Conservation (phyloP, 2,329 filamentous ascomycete species). For the Fusarium sp. region DNA sequence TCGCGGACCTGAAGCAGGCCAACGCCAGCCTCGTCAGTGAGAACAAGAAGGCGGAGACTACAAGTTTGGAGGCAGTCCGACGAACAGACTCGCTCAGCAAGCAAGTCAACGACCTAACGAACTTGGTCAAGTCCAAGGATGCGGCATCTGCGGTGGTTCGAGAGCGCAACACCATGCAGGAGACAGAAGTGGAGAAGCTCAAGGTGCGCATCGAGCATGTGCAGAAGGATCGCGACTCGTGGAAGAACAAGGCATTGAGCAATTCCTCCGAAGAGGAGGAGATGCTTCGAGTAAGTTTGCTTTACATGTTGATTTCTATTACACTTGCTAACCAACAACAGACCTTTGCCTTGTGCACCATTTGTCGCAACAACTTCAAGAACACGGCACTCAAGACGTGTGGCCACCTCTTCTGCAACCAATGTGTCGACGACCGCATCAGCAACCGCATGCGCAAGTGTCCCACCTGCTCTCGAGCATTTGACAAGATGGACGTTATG, state of each 20-base stretch:
- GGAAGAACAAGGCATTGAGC: slow-evolving; percentile 84
- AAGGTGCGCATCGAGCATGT: slow-evolving; percentile 81
- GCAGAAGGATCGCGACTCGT: slow-evolving; percentile 85
- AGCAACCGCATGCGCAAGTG: slow-evolving; percentile 94
- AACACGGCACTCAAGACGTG: slow-evolving; percentile 94
- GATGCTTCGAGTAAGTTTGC: slow-evolving; percentile 80
- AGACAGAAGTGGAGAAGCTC: slow-evolving; percentile 83
- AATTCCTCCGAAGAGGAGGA: slow-evolving; percentile 87
- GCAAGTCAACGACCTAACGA: slow-evolving; percentile 82
- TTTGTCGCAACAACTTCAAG: slow-evolving; percentile 94
- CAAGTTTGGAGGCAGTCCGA: slow-evolving; percentile 76
- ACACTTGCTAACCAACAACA: slow-evolving; percentile 42
- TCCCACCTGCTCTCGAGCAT: slow-evolving; percentile 91
- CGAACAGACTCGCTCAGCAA: slow-evolving; percentile 78
- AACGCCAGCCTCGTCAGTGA: slow-evolving; percentile 78
- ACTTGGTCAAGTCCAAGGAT: slow-evolving; percentile 81
- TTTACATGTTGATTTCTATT: not conserved
- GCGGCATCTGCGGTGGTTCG: slow-evolving; percentile 62
- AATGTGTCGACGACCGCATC: slow-evolving; percentile 90
- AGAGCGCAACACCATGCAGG: slow-evolving; percentile 71
- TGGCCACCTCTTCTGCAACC: slow-evolving; percentile 92
- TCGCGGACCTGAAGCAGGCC: slow-evolving; percentile 83
- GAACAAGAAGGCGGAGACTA: slow-evolving; percentile 79
- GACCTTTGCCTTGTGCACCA: slow-evolving; percentile 77
- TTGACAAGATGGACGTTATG: slow-evolving; percentile 93